phyloP scores from a whole-genome alignment of 805 yeast genomes.

The Scheffersomyces coipomensis region DNA sequence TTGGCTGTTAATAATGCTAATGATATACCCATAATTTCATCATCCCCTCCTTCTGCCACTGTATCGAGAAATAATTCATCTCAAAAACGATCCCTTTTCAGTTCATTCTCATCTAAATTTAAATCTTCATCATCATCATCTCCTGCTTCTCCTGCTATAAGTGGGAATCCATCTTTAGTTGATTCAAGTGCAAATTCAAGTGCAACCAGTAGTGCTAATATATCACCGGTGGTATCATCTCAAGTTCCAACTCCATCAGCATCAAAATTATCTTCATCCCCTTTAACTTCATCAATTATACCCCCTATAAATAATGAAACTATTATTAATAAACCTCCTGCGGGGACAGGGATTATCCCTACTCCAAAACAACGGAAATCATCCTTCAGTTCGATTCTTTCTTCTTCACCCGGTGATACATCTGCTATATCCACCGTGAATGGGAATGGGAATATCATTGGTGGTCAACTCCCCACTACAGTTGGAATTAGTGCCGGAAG shows the following conservation, averaged over 20 bases:
- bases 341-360: conserved; percentile 17
- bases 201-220: neutral
- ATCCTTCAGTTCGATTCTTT: conserved; percentile 6
- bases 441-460: too few species aligned
- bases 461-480: neutral
- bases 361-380: conserved; percentile 7
- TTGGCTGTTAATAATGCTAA: conserved; percentile 3
- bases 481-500: too few species aligned
- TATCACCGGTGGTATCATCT: neutral
- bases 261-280: conserved; percentile 5
- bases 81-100: conserved; percentile 28
- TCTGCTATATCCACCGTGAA: too few species aligned
- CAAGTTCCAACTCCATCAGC: conserved; percentile 4
- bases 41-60: conserved; percentile 15
- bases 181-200: neutral
- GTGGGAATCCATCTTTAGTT: too few species aligned
- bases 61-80: conserved; percentile 15
- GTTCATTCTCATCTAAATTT: conserved; percentile 41
- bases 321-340: conserved; percentile 23
- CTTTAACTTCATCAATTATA: neutral
- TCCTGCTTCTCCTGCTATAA: conserved; percentile 4
- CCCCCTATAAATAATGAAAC: conserved; percentile 15
- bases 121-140: conserved; percentile 17
- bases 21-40: conserved; percentile 5
- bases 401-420: conserved; percentile 1